These are phyloP conservation scores for Zymoseptoria pseudotritici DNA, from an alignment of 2,329 filamentous ascomycete genomes.

Conservation along the genomic window DNA sequence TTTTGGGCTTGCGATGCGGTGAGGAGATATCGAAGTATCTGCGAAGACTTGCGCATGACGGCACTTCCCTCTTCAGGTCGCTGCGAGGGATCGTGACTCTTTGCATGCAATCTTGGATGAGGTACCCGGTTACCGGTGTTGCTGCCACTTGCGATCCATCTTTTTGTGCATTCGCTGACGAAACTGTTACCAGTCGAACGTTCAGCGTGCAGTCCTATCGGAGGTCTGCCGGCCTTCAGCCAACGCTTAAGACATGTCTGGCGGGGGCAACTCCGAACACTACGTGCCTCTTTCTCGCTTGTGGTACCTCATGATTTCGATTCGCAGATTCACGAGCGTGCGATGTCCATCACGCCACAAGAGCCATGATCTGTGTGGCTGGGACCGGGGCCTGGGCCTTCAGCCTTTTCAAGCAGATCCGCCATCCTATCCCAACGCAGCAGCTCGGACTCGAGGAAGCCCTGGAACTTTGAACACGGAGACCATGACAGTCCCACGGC, in stretches of 20 bases:
- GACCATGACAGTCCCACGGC: too few relatives aligned
- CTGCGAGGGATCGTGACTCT: neutral
- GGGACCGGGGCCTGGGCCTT: too few relatives aligned
- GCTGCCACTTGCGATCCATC: neutral
- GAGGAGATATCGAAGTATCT: neutral
- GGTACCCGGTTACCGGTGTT: neutral
- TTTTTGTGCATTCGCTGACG: neutral
- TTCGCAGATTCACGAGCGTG: neutral
- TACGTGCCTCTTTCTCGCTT: neutral
- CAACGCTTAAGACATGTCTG: neutral
- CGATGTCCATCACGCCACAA: too few relatives aligned
- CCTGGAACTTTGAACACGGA: too few relatives aligned
- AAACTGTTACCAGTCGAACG: neutral
- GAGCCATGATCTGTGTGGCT: too few relatives aligned
- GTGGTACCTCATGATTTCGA: neutral
- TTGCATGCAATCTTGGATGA: neutral
- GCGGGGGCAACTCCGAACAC: too few relatives aligned
- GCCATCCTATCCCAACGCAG: too few relatives aligned
- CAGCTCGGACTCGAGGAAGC: too few relatives aligned
- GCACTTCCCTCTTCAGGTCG: neutral
- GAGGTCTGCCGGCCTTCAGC: too few relatives aligned
- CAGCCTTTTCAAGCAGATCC: too few relatives aligned
- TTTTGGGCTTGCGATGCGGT: neutral
- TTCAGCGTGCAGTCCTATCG: neutral
- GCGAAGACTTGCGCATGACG: neutral